Base-by-base conservation (phyloP, 1,284 basidiomycete species). In the Bjerkandera adusta region DNA sequence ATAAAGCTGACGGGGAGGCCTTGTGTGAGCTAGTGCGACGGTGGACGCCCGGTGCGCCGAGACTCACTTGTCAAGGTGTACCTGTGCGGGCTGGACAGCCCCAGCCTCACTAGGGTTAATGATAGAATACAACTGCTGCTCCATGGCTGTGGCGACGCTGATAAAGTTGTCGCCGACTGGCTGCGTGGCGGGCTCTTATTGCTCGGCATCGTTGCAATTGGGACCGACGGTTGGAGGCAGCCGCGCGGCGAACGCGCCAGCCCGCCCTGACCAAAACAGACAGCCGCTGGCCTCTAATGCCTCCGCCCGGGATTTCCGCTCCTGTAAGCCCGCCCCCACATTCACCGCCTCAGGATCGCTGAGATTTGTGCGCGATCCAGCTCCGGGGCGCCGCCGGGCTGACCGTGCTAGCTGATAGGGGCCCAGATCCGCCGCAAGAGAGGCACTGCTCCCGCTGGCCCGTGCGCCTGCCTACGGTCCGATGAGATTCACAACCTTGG, bases 51-150 rank as follows among this genome's bases (percentile, higher is more conserved):
- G n/a, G n/a, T n/a, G n/a, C n/a, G n/a, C n/a, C n/a, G n/a, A n/a
- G n/a, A n/a, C n/a, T n/a, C n/a, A n/a, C n/a, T n/a, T n/a, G n/a
- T n/a, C n/a, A n/a, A n/a, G n/a, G n/a, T n/a, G n/a, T n/a, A n/a
- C n/a, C n/a, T n/a, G n/a, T n/a, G n/a, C n/a, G n/a, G n/a, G 20
- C 18, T 22, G 47, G 33, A 51, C 43, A 11, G 49, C 49, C 21
- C 49, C 49, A 21, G 39, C 24, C 32, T 53, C 52, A 35, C 35
- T 48, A 36, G 49, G 52, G 48, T 52, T 51, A 39, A 58, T 51
- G 45, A 56, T 49, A 24, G 45, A n/a, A 34, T 47, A n/a, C 47
- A 32, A 54, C 15, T 37, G 51, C 48, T 57, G 46, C 53, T 57
- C 56, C 20, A 49, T 48, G 24, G 36, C 29, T 20, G 43, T 36